Conservation (phyloP, 1,284 basidiomycete genomes). For the Ceratobasidium sp. region DNA sequence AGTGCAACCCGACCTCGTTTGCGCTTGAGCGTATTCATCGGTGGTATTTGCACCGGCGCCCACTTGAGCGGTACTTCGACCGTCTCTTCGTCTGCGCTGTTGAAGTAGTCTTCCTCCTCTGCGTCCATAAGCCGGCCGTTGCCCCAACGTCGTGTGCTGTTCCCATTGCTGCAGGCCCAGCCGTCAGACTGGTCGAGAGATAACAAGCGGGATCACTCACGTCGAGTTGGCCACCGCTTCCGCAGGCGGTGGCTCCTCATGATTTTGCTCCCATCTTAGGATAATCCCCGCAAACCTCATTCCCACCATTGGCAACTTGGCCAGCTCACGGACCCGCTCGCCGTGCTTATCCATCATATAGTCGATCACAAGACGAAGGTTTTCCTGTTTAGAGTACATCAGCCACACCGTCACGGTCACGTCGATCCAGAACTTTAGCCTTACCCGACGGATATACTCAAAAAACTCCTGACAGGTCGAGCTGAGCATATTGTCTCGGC, state of each 20-base stretch:
- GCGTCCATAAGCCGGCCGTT: slow-evolving; percentile 64
- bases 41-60: slow-evolving; percentile 37
- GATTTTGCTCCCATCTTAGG: slow-evolving; percentile 88
- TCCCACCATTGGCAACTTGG: slow-evolving; percentile 66
- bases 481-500: slow-evolving; percentile 89
- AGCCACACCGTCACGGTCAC: not conserved
- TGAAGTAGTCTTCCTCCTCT: slow-evolving; percentile 89
- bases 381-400: slow-evolving; percentile 64
- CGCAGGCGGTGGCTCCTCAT: slow-evolving; percentile 71
- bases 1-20: slow-evolving; percentile 54
- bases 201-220: slow-evolving; percentile 25
- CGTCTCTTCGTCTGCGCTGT: slow-evolving; percentile 73
- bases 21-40: slow-evolving; percentile 60
- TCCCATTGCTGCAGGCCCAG: slow-evolving; percentile 38
- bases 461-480: slow-evolving; percentile 97
- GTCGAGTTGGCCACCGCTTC: slow-evolving; percentile 18
- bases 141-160: slow-evolving; percentile 55
- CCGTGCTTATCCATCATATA: slow-evolving; percentile 85
- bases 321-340: slow-evolving; percentile 68
- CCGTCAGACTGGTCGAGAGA: slow-evolving; percentile 33
- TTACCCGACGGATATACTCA: slow-evolving; percentile 84
- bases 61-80: slow-evolving; percentile 48
- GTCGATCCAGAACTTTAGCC: slow-evolving; percentile 44
- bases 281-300: slow-evolving; percentile 77
- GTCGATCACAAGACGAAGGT: slow-evolving; percentile 83